These are phyloP conservation scores for Alternaria gansuensis DNA, from an alignment of 2,329 filamentous ascomycete genomes.

Conservation along the genomic window DNA sequence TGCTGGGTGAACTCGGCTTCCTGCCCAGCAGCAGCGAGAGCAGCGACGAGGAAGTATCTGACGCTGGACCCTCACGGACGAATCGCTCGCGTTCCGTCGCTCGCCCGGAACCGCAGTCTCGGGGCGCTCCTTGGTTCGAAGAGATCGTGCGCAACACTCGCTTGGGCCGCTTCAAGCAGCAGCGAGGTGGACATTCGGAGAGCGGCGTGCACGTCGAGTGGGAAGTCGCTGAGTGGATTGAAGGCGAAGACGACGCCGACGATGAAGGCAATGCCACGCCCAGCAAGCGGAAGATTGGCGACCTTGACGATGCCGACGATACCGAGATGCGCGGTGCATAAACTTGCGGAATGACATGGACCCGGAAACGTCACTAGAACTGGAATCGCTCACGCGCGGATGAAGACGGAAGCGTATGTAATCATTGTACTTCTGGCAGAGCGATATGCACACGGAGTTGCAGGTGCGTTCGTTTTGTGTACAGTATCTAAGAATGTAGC, in stretches of 20 bases:
- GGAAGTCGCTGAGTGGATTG: slow-evolving; percentile 77
- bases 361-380: slow-evolving; percentile 30
- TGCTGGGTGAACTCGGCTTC: slow-evolving; percentile 78
- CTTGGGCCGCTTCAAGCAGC: slow-evolving; percentile 72
- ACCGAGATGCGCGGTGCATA: slow-evolving; percentile 44
- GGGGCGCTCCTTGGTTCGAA: slow-evolving; percentile 86
- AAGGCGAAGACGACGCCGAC: slow-evolving; percentile 52
- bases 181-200: slow-evolving; percentile 68
- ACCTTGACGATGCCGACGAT: slow-evolving; percentile 43
- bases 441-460: slow-evolving; percentile 28
- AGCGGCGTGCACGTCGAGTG: slow-evolving; percentile 76
- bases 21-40: slow-evolving; percentile 58
- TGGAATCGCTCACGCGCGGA: slow-evolving; percentile 41
- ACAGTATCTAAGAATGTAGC: slow-evolving; percentile 17
- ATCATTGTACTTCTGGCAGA: slow-evolving; percentile 21
- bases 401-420: slow-evolving; percentile 21
- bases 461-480: slow-evolving; percentile 25
- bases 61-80: slow-evolving; percentile 25
- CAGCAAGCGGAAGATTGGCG: slow-evolving; percentile 50
- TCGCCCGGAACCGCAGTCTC: slow-evolving; percentile 40
- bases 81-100: slow-evolving; percentile 24
- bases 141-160: slow-evolving; percentile 78
- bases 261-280: slow-evolving; percentile 42
- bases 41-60: slow-evolving; percentile 41
- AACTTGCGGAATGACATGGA: slow-evolving; percentile 13